Evolutionary conservation across 1,139 yeast species (phyloP), one percentile per base, ranked within the genome.

Genomic region (Ogataea hybrid): DNA sequence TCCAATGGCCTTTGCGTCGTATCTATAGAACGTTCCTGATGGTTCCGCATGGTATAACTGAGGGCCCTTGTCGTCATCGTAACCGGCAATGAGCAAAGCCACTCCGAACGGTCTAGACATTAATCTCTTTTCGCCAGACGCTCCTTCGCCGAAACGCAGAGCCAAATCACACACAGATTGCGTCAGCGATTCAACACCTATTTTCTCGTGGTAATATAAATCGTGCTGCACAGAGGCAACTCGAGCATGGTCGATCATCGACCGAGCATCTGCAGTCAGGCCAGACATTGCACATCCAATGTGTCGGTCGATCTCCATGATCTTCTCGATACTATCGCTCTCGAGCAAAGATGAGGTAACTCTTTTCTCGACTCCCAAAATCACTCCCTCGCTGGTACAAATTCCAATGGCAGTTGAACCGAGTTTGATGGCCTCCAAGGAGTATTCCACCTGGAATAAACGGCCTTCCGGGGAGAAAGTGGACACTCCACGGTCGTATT

Each of bases 31-130:
- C 2, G 99, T 92, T 48, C 99, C 99, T 14, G 96, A 85, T 31
- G 99, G 98, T 67, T 94, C 99, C n/a, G 98, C 96, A 63, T 94
- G 97, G 64, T 86, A 85, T 60, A 94, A 76, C 67, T 92, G 98
- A 41, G 97, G 96, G 0, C 98, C 98, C 58, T 87, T 84, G 56
- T 88, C 95, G 48, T 79, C 73, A 68, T 92, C 98, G 55, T 82
- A 75, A 38, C 99, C 99, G 7, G 98, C 98, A 61, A 94, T 84
- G 60, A 94, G 76, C 52, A 94, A 71, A 2, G 99, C 99, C 40
- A 94, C 99, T 62, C 99, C 99, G 65, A 94, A 94, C 9, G 99
- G 99, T 69, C 99, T 81, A 4, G 97, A 88, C 99, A 94, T 94
- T 56, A 90, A 77, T 63, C 96, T 78, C 65, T 94, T 94, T 63